phyloP scores from a whole-genome alignment of 164 flowering plant species.

The Dillenia turbinata region DNA sequence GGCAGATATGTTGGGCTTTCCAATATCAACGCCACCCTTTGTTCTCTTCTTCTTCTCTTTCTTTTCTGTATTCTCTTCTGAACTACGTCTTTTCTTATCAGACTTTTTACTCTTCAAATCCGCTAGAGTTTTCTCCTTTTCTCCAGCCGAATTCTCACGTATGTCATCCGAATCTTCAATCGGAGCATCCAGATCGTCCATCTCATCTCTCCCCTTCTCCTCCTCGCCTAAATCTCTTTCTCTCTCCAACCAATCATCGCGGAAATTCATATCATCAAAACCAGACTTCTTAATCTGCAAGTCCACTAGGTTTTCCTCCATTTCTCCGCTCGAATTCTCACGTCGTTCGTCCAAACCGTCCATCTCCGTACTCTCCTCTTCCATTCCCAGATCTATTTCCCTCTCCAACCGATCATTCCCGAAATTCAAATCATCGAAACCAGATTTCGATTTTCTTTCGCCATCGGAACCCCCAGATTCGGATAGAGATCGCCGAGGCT shows the following conservation, averaged over 20 bases:
- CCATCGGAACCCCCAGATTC: slow-evolving; percentile 15
- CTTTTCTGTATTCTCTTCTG: slow-evolving; percentile 20
- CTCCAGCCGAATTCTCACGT: slow-evolving; percentile 7
- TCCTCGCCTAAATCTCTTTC: slow-evolving; percentile 1
- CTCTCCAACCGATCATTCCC: slow-evolving; percentile 16
- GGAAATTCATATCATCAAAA: slow-evolving; percentile 20
- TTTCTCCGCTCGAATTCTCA: slow-evolving; percentile 7
- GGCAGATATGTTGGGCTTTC: slow-evolving; percentile 15
- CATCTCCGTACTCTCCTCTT: not conserved
- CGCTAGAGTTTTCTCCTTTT: slow-evolving; percentile 8
- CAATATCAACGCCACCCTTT: slow-evolving; percentile 21
- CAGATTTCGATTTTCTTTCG: slow-evolving; percentile 8
- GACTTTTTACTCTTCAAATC: slow-evolving; percentile 7
- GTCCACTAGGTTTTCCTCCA: slow-evolving; percentile 5
- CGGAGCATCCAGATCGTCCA: slow-evolving; percentile 4
- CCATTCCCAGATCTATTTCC: slow-evolving; percentile 23
- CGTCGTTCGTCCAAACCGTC: slow-evolving; percentile 20
- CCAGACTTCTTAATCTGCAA: slow-evolving; percentile 8
- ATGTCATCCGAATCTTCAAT: slow-evolving; percentile 17
- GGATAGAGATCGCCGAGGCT: not conserved
- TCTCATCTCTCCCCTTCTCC: not conserved
- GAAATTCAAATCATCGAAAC: slow-evolving; percentile 7
- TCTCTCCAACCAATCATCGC: no score
- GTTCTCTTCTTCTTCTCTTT: slow-evolving; percentile 29
- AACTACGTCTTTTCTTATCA: slow-evolving; percentile 12